Evolutionary conservation across 805 yeast genomes (phyloP), one percentile per base, ranked within the genome.

Genomic region (Sugiyamaella americana): DNA sequence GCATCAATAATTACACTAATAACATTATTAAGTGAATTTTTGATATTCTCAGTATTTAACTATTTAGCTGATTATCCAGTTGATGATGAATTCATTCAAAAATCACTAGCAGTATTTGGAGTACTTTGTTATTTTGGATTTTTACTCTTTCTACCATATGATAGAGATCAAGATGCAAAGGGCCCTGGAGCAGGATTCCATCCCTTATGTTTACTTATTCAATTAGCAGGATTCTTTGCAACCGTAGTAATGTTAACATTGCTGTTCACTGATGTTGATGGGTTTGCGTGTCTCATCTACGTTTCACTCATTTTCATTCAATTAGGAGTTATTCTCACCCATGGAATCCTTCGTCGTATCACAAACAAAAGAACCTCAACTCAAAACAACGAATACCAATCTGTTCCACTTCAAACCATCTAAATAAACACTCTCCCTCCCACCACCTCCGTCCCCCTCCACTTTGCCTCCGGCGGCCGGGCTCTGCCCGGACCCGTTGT

Each of bases 151-250:
- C 44, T 47, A 23, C 48, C 50, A 10, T 39, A 32, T 39, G 37
- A 30, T 19, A 23, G 44, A 24, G 46, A 43, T 35, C 26, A 37
- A 13, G 47, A 44, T 4, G 44, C 54, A 2, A 41, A 48, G 20
- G 44, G 45, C 5, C 39, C 49, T 8, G 41, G 40, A 13, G 53
- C 51, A 5, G 53, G 47, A 13, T 51, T 54, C 24, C 50, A 51
- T 44, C 57, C 53, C 26, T 37, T 52, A 38, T 46, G 56, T 16
- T 26, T 55, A 17, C 29, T 48, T n/a, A 52, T 54, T 37, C 61
- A 58, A 45, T 44, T 46, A 19, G 49, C 52, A 3, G 60, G 60
- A 10, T 44, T 39, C 35, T 46, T 54, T 36, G 36, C 52, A 41
- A 42, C 42, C 4, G 32, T 47, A 18, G 29, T 51, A 18, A 48